Conservation (phyloP, 2,329 filamentous ascomycete species). For the Calonectria pseudoreteaudii region DNA sequence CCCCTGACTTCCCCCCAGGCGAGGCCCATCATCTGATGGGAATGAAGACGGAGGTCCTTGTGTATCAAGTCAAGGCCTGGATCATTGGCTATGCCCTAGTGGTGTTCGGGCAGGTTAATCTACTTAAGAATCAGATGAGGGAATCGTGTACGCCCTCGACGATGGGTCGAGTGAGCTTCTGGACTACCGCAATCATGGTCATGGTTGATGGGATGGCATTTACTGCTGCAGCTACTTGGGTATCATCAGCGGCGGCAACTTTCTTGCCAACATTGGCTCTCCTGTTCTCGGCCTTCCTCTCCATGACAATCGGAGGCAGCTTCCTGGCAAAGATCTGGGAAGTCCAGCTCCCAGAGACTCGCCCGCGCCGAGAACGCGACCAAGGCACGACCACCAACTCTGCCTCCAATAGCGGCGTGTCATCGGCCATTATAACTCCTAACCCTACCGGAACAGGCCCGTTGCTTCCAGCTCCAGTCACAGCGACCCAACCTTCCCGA, state of each 20-base stretch:
- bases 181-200: slow-evolving; percentile 71
- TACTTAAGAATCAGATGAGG: slow-evolving; percentile 73
- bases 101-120: slow-evolving; percentile 70
- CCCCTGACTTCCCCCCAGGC: slow-evolving; percentile 63
- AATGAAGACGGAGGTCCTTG: slow-evolving; percentile 70
- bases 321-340: slow-evolving; percentile 72
- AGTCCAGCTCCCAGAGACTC: slow-evolving; percentile 66
- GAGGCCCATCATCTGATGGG: slow-evolving; percentile 69
- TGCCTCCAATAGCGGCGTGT: slow-evolving; percentile 35
- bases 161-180: slow-evolving; percentile 74
- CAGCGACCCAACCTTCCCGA: slow-evolving; percentile 44
- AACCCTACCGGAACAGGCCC: slow-evolving; percentile 42
- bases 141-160: slow-evolving; percentile 77
- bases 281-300: slow-evolving; percentile 64
- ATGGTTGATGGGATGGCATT: slow-evolving; percentile 73
- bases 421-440: slow-evolving; percentile 41
- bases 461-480: slow-evolving; percentile 56
- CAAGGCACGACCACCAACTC: slow-evolving; percentile 36
- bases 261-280: slow-evolving; percentile 69
- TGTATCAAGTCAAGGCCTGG: slow-evolving; percentile 69
- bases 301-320: slow-evolving; percentile 67
- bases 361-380: slow-evolving; percentile 59
- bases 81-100: slow-evolving; percentile 67
- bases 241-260: slow-evolving; percentile 65
- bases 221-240: slow-evolving; percentile 66